phyloP scores from a whole-genome alignment of 1,284 basidiomycete species.

The Leccinum olivaceoglutinosum region DNA sequence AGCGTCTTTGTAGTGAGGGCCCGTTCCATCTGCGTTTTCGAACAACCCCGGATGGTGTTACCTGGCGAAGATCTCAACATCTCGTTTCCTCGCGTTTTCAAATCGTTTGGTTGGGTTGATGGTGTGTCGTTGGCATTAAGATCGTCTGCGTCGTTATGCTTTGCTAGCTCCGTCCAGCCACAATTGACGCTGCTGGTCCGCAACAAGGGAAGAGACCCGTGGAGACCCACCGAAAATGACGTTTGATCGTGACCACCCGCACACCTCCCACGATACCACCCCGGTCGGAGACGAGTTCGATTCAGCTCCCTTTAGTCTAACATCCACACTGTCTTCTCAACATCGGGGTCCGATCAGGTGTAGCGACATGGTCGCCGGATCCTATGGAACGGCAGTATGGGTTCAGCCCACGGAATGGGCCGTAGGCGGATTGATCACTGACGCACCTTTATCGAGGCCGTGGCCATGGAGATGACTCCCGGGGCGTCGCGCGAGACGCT shows the following conservation, averaged over 20 bases:
- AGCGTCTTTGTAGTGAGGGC: slow-evolving; percentile 53
- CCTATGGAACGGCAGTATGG: slow-evolving; percentile 53
- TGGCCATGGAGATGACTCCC: slow-evolving; percentile 27
- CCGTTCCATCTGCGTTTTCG: slow-evolving; percentile 51
- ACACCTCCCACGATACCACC: slow-evolving; percentile 3
- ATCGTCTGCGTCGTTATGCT: slow-evolving; percentile 6
- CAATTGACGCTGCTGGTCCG: slow-evolving; percentile 49
- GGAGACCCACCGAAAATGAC: slow-evolving; percentile 43
- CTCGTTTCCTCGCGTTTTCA: slow-evolving; percentile 35
- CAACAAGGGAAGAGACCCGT: slow-evolving; percentile 52
- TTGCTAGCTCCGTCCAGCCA: slow-evolving; percentile 10
- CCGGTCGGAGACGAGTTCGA: slow-evolving; percentile 35
- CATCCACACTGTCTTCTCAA: slow-evolving; percentile 27
- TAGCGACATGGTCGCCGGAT: slow-evolving; percentile 45
- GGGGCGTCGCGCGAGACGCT: slow-evolving; percentile 35
- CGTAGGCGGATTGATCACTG: slow-evolving; percentile 30
- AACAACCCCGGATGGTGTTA: slow-evolving; percentile 31
- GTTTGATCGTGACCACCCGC: neutral
- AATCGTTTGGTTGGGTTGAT: slow-evolving; percentile 63
- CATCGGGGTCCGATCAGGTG: slow-evolving; percentile 47
- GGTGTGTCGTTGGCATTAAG: slow-evolving; percentile 40
- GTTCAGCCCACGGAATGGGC: slow-evolving; percentile 46
- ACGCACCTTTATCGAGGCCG: slow-evolving; percentile 17
- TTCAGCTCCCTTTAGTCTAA: slow-evolving; percentile 30
- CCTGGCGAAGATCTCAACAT: slow-evolving; percentile 13